These are phyloP conservation scores for Skeletonema menzelii DNA, from an alignment of 108 stramenopile species.

Conservation along the genomic window DNA sequence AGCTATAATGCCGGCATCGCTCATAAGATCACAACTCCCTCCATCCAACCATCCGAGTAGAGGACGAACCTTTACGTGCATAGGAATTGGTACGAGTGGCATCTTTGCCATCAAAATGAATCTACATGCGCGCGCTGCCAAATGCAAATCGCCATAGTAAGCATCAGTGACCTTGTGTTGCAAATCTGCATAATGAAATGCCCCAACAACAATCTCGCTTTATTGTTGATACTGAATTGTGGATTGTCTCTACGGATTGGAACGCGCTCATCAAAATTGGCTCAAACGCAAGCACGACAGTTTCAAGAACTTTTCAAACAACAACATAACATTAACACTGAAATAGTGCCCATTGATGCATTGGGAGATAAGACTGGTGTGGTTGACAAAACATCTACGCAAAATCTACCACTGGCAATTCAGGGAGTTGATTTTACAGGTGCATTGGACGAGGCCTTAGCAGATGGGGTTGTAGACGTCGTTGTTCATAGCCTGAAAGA, in stretches of 20 bases:
- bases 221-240: neutral
- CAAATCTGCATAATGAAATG: neutral
- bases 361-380: constrained; percentile 6
- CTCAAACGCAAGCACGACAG: constrained; percentile 8
- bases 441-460: constrained; percentile 22
- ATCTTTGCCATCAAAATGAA: neutral
- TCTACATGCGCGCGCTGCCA: too few relatives aligned
- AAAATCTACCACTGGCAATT: constrained; percentile 17
- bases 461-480: constrained; percentile 9
- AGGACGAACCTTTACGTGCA: too few relatives aligned
- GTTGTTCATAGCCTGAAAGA: constrained; percentile 37
- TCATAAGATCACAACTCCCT: too few relatives aligned
- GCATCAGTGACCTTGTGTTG: too few relatives aligned
- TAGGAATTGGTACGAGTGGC: too few relatives aligned
- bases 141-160: too few relatives aligned
- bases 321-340: neutral
- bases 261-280: constrained; percentile 17
- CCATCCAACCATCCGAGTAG: too few relatives aligned
- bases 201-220: neutral
- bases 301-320: neutral
- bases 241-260: constrained; percentile 12
- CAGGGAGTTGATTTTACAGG: constrained; percentile 24
- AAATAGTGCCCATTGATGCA: constrained; percentile 15
- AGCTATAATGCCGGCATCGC: too few relatives aligned
- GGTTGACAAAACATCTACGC: neutral